A percentile compares a stretch with the other conserved stretches of the same genome.
Conservation (phyloP, 164 flowering plant species). For the Akebia trifoliata region DNA sequence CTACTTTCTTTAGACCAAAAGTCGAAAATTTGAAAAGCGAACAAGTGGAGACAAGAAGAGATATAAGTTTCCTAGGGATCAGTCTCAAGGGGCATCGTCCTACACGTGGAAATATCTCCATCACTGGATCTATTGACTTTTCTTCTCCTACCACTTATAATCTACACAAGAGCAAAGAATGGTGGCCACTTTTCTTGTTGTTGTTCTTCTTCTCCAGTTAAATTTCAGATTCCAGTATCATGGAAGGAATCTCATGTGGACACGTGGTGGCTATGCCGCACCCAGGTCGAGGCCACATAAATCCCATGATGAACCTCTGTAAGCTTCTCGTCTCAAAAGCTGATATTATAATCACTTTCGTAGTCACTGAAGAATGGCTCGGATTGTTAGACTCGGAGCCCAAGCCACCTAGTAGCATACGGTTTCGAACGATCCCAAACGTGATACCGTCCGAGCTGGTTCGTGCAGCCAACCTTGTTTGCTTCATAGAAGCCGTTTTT, state of each 20-base stretch:
- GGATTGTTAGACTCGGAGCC: conserved; percentile 38
- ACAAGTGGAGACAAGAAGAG: too few relatives aligned
- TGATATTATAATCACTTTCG: conserved; percentile 35
- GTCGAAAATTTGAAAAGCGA: too few relatives aligned
- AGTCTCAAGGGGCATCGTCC: too few relatives aligned
- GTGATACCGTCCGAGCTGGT: conserved; percentile 66
- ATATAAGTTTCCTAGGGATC: too few relatives aligned
- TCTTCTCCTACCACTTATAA: too few relatives aligned
- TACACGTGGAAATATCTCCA: too few relatives aligned
- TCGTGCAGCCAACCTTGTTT: conserved; percentile 38
- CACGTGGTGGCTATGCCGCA: conserved; percentile 51
- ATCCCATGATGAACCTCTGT: conserved; percentile 61
- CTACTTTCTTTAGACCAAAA: too few relatives aligned
- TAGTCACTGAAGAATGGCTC: conserved; percentile 79
- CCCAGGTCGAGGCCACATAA: conserved; percentile 65
- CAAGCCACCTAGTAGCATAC: conserved; percentile 32
- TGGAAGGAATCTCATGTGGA: neutral
- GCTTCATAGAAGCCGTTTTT: conserved; percentile 46
- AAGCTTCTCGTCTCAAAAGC: conserved; percentile 21
- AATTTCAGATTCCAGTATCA: neutral
- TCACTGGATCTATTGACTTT: too few relatives aligned
- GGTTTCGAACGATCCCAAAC: conserved; percentile 55
- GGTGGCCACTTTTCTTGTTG: too few relatives aligned
- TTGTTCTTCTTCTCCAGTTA: conserved; percentile 51
- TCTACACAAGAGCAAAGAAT: too few relatives aligned